Percentiles rank a stretch among this genome's conserved stretches.
These are phyloP conservation scores for Coemansia sp. DNA, from an alignment of 192 early-diverging fungal genomes.

Conservation along the genomic window DNA sequence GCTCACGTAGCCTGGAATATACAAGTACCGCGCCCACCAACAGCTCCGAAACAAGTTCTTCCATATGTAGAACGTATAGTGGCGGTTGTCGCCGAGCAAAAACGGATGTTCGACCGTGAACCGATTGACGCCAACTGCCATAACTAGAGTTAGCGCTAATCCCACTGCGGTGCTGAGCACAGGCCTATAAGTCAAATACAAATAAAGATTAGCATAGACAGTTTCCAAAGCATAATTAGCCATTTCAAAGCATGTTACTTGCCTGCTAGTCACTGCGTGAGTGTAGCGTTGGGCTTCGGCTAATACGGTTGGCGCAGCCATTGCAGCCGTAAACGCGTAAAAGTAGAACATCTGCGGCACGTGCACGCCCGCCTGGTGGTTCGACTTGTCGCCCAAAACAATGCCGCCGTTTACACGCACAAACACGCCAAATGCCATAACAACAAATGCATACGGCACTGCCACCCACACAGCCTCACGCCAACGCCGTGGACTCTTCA, in stretches of 20 bases:
- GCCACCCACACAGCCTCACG: background rate
- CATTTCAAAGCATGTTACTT: background rate
- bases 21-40: slow-evolving; percentile 55
- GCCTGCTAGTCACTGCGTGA: background rate
- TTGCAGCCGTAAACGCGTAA: slow-evolving; percentile 58
- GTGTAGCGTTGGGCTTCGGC: background rate
- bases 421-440: slow-evolving; percentile 63
- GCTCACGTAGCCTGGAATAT: slow-evolving; percentile 67
- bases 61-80: slow-evolving; percentile 96
- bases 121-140: slow-evolving; percentile 48
- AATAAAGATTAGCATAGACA: background rate
- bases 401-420: slow-evolving; percentile 80
- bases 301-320: slow-evolving; percentile 54
- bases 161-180: slow-evolving; percentile 2
- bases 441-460: slow-evolving; percentile 23
- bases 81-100: slow-evolving; percentile 91
- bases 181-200: slow-evolving; percentile 12
- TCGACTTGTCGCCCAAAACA: slow-evolving; percentile 82
- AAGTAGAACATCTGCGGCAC: slow-evolving; percentile 89
- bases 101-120: slow-evolving; percentile 90
- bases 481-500: background rate
- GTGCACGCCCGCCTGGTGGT: slow-evolving; percentile 80
- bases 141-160: background rate
- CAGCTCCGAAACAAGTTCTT: slow-evolving; percentile 69
- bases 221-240: background rate